Base-by-base conservation (phyloP, 768 basidiomycete species). In the Podaxis mareebaensis region DNA sequence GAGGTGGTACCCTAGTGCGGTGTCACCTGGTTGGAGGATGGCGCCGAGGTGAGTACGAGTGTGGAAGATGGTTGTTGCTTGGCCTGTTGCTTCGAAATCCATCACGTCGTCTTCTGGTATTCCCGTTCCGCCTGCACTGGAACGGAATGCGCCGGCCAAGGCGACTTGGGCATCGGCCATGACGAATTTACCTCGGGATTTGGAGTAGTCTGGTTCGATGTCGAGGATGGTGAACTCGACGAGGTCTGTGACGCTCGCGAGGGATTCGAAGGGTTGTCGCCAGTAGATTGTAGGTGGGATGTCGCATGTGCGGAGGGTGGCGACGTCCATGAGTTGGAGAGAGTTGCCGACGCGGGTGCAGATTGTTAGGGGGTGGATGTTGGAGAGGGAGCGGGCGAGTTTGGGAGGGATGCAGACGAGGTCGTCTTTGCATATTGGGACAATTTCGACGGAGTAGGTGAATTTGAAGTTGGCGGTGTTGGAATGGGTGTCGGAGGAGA, bases 351-450 rank as follows among this genome's bases (percentile, higher is more conserved):
- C 90, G 53, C 96, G 93, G 5, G 87, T 87, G 77, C 96, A 98
- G 66, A 99, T 72, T 11, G 89, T 88, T 38, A 99, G 80, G 1
- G 92, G 95, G 65, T 82, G 87, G 77, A 99, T 96, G 79, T 96
- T 98, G 72, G 89, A 87, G 61, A 96, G 78, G 17, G 86, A 78
- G 8, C 90, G 88, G 0, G 97, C 95, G 67, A 90, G 88, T 70
- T 93, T 93, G 11, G 78, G 74, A 2, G 95, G 93, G 39, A 99
- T 81, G 73, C 92, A 94, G 22, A 99, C 91, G 28, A 99, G 85
- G 76, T 99, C 97, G 72, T 99, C 97, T 74, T 98, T 98, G 81
- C 97, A 99, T 61, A 99, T 87, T 0, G 97, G 95, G 3, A 91
- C 86, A 71, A 99, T 97, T 77, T 99, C 96, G 67, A 99, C 92